Evolutionary conservation across 208 protist genomes (phyloP).

Genomic region (Acanthamoeba lenticulata): DNA sequence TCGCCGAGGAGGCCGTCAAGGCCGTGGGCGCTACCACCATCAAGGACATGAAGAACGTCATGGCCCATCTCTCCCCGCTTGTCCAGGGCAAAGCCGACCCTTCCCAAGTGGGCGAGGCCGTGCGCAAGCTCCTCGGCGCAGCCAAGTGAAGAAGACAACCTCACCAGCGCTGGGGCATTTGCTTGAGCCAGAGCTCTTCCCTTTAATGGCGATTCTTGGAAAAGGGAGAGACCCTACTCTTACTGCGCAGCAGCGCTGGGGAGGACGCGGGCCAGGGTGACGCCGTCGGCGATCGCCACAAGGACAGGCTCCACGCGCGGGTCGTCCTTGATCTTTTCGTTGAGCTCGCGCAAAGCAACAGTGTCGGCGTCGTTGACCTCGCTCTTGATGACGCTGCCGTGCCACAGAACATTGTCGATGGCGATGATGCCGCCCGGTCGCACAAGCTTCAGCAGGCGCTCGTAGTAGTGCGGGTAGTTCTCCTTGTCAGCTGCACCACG

Average conservation of each 20-base stretch:
- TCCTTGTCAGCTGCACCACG: slow-evolving; percentile 79
- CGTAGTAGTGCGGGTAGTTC: slow-evolving; percentile 86
- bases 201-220: neutral
- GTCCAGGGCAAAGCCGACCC: slow-evolving; percentile 23
- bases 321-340: slow-evolving; percentile 83
- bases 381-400: slow-evolving; percentile 73
- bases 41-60: slow-evolving; percentile 51
- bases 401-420: slow-evolving; percentile 85
- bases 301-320: slow-evolving; percentile 83
- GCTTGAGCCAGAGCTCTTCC: too few relatives aligned
- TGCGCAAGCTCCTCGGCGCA: slow-evolving; percentile 7
- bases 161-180: too few relatives aligned
- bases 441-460: slow-evolving; percentile 81
- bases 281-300: slow-evolving; percentile 81
- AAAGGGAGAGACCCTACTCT: neutral
- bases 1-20: neutral
- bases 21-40: neutral
- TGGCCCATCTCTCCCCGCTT: neutral
- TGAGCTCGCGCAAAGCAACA: slow-evolving; percentile 73
- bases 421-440: slow-evolving; percentile 82
- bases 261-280: slow-evolving; percentile 77
- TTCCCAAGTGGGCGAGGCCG: neutral
- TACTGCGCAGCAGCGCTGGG: too few relatives aligned
- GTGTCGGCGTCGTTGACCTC: slow-evolving; percentile 30
- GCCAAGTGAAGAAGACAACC: neutral